These are phyloP conservation scores for Schizonepeta tenuifolia DNA, from an alignment of 257 asterid genomes.

Conservation along the genomic window DNA sequence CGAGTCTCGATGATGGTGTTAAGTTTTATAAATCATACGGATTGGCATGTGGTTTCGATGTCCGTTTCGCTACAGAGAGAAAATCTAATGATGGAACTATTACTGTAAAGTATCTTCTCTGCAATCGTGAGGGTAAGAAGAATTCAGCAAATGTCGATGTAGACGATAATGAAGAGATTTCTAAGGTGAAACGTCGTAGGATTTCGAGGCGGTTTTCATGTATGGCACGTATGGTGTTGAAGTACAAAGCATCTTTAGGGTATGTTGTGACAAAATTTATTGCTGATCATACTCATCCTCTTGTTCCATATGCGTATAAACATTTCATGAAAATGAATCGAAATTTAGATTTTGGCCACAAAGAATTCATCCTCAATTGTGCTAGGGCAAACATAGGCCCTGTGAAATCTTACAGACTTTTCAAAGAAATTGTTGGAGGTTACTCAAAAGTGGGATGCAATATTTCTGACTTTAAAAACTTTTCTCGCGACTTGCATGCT, in stretches of 20 bases:
- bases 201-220: neutral
- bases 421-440: neutral
- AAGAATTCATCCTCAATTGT: neutral
- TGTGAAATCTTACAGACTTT: neutral
- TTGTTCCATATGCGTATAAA: neutral
- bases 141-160: too few relatives aligned
- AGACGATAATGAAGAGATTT: neutral
- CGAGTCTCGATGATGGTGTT: too few relatives aligned
- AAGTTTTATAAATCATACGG: too few relatives aligned
- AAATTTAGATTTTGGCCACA: neutral
- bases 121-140: neutral
- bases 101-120: neutral
- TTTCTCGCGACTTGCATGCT: neutral
- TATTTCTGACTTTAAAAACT: neutral
- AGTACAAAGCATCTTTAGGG: neutral
- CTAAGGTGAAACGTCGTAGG: neutral
- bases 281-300: neutral
- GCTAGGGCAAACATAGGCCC: too few relatives aligned
- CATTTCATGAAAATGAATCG: neutral
- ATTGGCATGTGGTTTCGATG: too few relatives aligned
- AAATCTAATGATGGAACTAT: neutral
- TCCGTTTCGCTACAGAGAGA: too few relatives aligned
- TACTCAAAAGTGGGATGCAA: neutral
- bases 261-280: neutral
- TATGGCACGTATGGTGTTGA: neutral